phyloP scores from a whole-genome alignment of 768 basidiomycete species.

The Neoboletus subvelutipes region DNA sequence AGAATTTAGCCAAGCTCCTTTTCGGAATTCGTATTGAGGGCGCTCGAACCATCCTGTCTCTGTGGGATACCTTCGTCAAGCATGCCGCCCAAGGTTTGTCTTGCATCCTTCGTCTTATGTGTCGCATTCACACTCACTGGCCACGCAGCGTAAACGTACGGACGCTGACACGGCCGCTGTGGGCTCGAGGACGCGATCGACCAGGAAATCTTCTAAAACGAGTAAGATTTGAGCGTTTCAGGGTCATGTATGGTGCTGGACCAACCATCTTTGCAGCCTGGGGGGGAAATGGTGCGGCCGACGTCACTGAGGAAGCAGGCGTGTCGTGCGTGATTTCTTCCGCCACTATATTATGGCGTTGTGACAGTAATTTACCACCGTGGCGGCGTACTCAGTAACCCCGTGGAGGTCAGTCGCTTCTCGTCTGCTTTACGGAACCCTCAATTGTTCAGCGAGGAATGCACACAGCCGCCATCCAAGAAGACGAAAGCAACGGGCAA shows the following conservation, averaged over 20 bases:
- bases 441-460: constrained; percentile 3
- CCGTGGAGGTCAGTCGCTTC: constrained; percentile 27
- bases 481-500: constrained; percentile 37
- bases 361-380: constrained; percentile 10
- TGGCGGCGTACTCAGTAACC: constrained; percentile 15
- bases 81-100: constrained; percentile 41
- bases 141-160: constrained; percentile 56
- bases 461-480: constrained; percentile 37
- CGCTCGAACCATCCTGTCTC: not conserved
- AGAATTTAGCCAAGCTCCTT: too few relatives aligned
- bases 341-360: not conserved
- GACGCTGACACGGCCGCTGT: constrained; percentile 35
- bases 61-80: not conserved
- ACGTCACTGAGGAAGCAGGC: constrained; percentile 7
- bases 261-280: constrained; percentile 15
- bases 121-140: constrained; percentile 15
- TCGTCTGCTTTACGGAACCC: not conserved
- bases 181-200: constrained; percentile 41
- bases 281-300: constrained; percentile 11
- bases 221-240: constrained; percentile 22
- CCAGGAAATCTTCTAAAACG: constrained; percentile 45
- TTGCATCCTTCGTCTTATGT: not conserved
- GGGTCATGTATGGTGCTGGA: constrained; percentile 8
- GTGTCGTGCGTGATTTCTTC: constrained; percentile 27
- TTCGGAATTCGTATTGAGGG: constrained; percentile 7